These are phyloP conservation scores for Schizochytrium sp. DNA, from an alignment of 108 stramenopile species.

Conservation along the genomic window DNA sequence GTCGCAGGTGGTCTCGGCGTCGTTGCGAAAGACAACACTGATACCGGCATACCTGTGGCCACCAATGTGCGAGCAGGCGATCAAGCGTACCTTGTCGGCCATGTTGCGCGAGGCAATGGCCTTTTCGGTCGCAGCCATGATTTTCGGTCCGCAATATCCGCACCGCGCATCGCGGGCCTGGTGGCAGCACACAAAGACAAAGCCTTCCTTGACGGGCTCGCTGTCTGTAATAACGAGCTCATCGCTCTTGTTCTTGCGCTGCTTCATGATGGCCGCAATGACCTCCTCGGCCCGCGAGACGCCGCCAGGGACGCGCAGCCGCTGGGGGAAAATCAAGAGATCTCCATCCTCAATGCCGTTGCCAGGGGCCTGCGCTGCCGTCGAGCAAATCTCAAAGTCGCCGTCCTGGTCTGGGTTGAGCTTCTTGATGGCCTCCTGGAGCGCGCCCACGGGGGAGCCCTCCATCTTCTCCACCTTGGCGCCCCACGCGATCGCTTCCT, in stretches of 20 bases:
- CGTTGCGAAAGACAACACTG: neutral
- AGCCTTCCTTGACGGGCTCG: neutral
- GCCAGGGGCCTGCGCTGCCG: neutral
- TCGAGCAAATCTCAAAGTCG: neutral
- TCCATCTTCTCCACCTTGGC: neutral
- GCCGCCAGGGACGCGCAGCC: neutral
- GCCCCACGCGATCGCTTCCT: neutral
- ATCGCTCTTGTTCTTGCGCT: neutral
- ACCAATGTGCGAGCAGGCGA: neutral
- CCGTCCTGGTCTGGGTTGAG: neutral
- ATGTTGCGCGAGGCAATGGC: neutral
- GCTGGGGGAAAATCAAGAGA: neutral
- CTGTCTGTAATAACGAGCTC: neutral
- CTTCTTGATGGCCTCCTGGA: neutral
- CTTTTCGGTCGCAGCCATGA: neutral
- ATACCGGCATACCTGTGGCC: constrained; percentile 1
- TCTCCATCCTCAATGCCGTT: neutral
- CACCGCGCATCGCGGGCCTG: neutral
- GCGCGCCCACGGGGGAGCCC: neutral
- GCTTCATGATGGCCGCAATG: neutral
- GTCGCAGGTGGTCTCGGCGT: neutral
- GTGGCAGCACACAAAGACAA: neutral
- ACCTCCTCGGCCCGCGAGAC: neutral
- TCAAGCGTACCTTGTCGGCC: neutral
- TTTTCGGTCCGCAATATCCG: neutral